These are phyloP conservation scores for Candida multigemmis DNA, from an alignment of 805 yeast genomes.

Conservation along the genomic window DNA sequence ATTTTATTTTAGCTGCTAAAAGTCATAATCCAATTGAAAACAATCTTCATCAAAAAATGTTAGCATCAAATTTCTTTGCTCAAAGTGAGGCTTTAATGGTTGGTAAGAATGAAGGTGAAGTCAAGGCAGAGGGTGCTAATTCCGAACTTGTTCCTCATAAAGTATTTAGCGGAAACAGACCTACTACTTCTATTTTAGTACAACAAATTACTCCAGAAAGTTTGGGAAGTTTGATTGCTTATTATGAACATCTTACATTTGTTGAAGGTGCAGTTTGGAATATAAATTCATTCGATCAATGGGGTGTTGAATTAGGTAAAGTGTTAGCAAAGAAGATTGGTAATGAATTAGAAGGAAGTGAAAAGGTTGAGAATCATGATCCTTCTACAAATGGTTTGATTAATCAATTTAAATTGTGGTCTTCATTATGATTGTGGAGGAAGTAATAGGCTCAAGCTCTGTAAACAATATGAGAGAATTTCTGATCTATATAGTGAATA, in stretches of 20 bases:
- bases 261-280: conserved; percentile 99
- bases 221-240: conserved; percentile 92
- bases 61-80: conserved; percentile 98
- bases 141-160: conserved; percentile 90
- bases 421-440: conserved; percentile 4
- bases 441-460: neutral
- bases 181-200: conserved; percentile 93
- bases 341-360: conserved; percentile 65
- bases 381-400: conserved; percentile 87
- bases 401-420: conserved; percentile 92
- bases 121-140: conserved; percentile 81
- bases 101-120: conserved; percentile 82
- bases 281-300: conserved; percentile 98
- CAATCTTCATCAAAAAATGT: conserved; percentile 93
- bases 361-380: conserved; percentile 64
- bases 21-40: conserved; percentile 95
- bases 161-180: conserved; percentile 96
- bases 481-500: neutral
- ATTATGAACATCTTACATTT: conserved; percentile 95
- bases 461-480: neutral
- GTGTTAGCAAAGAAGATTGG: conserved; percentile 94
- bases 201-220: conserved; percentile 96
- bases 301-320: conserved; percentile 99
- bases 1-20: conserved; percentile 93
- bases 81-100: conserved; percentile 97